Conservation (phyloP, 495 filamentous ascomycete species). For the Aspergillus biplanus region DNA sequence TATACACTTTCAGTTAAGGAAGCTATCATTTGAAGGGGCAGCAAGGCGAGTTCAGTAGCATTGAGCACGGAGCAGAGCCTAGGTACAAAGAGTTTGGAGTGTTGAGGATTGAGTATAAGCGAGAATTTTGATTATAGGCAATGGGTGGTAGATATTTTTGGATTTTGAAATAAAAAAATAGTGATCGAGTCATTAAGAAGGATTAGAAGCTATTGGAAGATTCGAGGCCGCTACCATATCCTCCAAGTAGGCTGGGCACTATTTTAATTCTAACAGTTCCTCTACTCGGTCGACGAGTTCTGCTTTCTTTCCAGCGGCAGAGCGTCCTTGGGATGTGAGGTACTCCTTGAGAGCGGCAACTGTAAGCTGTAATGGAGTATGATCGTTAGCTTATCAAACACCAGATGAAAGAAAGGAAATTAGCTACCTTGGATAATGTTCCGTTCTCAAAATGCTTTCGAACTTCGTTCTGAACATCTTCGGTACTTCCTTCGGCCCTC, state of each 20-base stretch:
- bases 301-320: constrained; percentile 71
- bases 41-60: too few species aligned
- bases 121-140: too few species aligned
- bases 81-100: too few species aligned
- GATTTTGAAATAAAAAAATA: too few species aligned
- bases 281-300: constrained; percentile 80
- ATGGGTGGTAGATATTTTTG: too few species aligned
- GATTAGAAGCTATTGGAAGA: too few species aligned
- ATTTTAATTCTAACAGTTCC: constrained; percentile 65
- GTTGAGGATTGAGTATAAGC: too few species aligned
- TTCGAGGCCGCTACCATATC: not conserved
- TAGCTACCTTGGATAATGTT: constrained; percentile 60
- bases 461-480: constrained; percentile 59
- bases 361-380: constrained; percentile 53
- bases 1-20: too few species aligned
- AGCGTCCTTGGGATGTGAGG: constrained; percentile 62
- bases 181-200: too few species aligned
- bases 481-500: constrained; percentile 49
- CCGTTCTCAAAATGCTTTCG: constrained; percentile 61
- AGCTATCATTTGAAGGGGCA: too few species aligned
- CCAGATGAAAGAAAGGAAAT: constrained; percentile 5
- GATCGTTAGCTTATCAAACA: constrained; percentile 7
- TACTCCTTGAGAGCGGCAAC: constrained; percentile 72
- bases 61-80: too few species aligned
- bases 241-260: constrained; percentile 21